phyloP scores from a whole-genome alignment of 495 filamentous ascomycete species.

The Filosporella fistucella region DNA sequence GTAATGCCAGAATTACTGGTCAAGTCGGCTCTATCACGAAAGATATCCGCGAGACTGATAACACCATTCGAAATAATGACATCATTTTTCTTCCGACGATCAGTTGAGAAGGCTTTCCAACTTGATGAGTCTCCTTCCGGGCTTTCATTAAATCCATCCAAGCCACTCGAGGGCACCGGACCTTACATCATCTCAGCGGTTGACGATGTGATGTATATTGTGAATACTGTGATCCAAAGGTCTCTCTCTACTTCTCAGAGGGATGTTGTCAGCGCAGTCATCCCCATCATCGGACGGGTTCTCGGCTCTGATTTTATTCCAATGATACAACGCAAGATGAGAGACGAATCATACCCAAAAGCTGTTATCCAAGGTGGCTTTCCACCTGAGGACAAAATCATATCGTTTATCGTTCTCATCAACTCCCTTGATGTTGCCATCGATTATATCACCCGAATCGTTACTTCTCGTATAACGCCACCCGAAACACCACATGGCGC shows the following conservation, averaged over 20 bases:
- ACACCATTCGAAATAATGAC: slow-evolving; percentile 82
- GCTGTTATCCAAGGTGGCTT: slow-evolving; percentile 66
- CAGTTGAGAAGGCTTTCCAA: slow-evolving; percentile 96
- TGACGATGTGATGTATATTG: slow-evolving; percentile 99
- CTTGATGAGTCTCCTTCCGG: slow-evolving; percentile 89
- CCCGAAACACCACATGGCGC: slow-evolving; percentile 15
- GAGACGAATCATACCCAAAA: slow-evolving; percentile 87
- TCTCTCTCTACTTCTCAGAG: slow-evolving; percentile 81
- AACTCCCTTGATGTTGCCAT: slow-evolving; percentile 90
- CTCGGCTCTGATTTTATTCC: slow-evolving; percentile 90
- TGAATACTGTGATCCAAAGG: slow-evolving; percentile 83
- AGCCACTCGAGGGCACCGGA: slow-evolving; percentile 62
- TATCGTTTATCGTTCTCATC: slow-evolving; percentile 85
- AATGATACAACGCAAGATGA: slow-evolving; percentile 97
- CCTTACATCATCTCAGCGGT: slow-evolving; percentile 94
- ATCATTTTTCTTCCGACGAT: slow-evolving; percentile 92
- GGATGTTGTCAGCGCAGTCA: slow-evolving; percentile 66
- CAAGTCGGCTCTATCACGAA: slow-evolving; percentile 69
- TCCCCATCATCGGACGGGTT: slow-evolving; percentile 79
- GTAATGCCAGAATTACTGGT: slow-evolving; percentile 63
- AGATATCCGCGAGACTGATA: slow-evolving; percentile 67
- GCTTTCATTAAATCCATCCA: slow-evolving; percentile 67
- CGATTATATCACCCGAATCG: slow-evolving; percentile 85
- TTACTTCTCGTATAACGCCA: slow-evolving; percentile 53
- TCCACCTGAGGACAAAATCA: slow-evolving; percentile 77